Conservation (phyloP, 257 asterid genomes). For the Scutellaria baicalensis region DNA sequence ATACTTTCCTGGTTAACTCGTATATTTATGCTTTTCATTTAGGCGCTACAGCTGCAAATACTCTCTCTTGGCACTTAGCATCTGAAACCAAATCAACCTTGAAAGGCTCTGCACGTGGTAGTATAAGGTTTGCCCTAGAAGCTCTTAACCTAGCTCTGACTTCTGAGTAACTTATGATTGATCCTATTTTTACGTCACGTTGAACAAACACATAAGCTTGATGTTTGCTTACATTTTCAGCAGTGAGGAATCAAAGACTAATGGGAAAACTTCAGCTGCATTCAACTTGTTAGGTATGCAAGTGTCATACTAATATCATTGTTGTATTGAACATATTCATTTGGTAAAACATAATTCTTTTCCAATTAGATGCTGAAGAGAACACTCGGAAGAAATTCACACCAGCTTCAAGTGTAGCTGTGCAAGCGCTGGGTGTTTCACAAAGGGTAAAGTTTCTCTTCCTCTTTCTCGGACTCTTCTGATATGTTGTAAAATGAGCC, state of each 20-base stretch:
- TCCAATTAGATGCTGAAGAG: conserved; percentile 48
- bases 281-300: conserved; percentile 49
- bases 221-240: conserved; percentile 39
- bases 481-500: background rate
- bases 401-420: conserved; percentile 56
- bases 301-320: background rate
- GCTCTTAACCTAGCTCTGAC: background rate
- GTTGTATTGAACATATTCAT: background rate
- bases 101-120: conserved; percentile 59
- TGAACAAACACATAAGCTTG: conserved; percentile 9
- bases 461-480: background rate
- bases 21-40: conserved; percentile 8
- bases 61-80: conserved; percentile 97
- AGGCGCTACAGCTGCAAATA: conserved; percentile 80
- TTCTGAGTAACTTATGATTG: background rate
- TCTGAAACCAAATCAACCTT: conserved; percentile 85
- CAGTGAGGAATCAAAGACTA: conserved; percentile 37
- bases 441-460: conserved; percentile 47
- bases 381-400: conserved; percentile 37
- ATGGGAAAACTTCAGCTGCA: conserved; percentile 34
- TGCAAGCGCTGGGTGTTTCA: conserved; percentile 53
- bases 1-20: background rate
- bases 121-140: conserved; percentile 46
- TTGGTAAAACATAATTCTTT: conserved; percentile 5
- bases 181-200: background rate